phyloP scores from a whole-genome alignment of 192 early-diverging fungal genomes.

The Linnemannia schmuckeri region DNA sequence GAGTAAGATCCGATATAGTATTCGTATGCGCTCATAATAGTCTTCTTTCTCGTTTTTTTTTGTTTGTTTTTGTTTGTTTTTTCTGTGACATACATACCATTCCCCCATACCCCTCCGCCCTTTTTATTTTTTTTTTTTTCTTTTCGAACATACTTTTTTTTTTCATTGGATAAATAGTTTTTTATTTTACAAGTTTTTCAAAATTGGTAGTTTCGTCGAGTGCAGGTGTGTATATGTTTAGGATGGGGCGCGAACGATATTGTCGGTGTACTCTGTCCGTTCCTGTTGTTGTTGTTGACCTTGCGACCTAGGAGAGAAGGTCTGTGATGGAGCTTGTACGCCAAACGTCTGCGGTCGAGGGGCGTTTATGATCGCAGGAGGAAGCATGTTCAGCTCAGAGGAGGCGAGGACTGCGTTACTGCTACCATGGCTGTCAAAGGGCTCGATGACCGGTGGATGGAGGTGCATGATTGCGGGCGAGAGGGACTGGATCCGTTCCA shows the following conservation, averaged over 20 bases:
- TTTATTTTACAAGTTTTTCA: not conserved
- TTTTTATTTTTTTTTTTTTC: not conserved
- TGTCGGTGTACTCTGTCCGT: not conserved
- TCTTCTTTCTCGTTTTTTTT: not conserved
- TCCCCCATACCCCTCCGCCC: not conserved
- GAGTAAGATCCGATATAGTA: conserved; percentile 63
- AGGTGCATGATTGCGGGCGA: conserved; percentile 6
- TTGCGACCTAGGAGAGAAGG: not conserved
- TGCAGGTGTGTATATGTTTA: not conserved
- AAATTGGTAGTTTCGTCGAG: too few relatives aligned
- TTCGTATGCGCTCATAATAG: conserved; percentile 52
- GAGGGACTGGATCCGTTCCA: not conserved
- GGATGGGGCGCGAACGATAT: not conserved
- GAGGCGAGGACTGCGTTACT: not conserved
- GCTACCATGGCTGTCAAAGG: not conserved
- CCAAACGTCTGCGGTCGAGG: not conserved
- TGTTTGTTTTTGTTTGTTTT: not conserved
- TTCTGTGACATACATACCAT: not conserved
- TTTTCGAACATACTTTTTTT: too few relatives aligned
- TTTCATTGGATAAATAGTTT: not conserved
- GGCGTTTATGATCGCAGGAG: not conserved
- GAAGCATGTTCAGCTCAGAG: not conserved
- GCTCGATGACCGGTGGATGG: not conserved
- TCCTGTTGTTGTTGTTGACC: not conserved
- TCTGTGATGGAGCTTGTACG: not conserved